Evolutionary conservation across 148 eudicot genomes (phyloP).

Genomic region (Gaultheria prostrata): DNA sequence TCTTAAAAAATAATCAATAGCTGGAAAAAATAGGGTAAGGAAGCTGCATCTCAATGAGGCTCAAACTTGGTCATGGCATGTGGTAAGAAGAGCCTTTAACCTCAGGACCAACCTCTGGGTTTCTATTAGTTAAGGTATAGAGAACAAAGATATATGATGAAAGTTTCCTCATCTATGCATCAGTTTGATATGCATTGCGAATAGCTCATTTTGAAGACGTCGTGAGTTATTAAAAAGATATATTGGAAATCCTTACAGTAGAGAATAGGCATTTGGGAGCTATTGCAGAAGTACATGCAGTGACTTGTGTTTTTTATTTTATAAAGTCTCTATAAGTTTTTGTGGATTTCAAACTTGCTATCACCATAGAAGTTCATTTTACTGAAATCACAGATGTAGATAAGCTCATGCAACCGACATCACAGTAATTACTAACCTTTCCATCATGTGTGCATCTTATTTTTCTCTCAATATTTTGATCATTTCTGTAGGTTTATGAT

Average conservation of each 20-base stretch:
- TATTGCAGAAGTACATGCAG: neutral
- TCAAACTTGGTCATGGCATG: neutral
- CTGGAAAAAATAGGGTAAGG: neutral
- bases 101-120: neutral
- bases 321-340: too few species aligned
- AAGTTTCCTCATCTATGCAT: neutral
- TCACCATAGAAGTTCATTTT: neutral
- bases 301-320: neutral
- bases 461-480: too few species aligned
- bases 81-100: neutral
- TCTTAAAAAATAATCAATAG: neutral
- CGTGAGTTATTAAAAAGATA: neutral
- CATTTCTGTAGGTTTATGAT: neutral
- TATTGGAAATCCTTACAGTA: neutral
- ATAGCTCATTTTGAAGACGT: neutral
- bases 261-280: neutral
- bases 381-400: neutral
- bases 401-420: neutral
- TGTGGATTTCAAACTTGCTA: neutral
- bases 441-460: neutral
- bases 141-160: neutral
- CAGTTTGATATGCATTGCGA: neutral
- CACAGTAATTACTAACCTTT: neutral
- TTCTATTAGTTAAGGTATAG: neutral
- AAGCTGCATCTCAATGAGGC: too few species aligned